phyloP scores from a whole-genome alignment of 176 grass and related monocot genomes.

The Ensete ventricosum region DNA sequence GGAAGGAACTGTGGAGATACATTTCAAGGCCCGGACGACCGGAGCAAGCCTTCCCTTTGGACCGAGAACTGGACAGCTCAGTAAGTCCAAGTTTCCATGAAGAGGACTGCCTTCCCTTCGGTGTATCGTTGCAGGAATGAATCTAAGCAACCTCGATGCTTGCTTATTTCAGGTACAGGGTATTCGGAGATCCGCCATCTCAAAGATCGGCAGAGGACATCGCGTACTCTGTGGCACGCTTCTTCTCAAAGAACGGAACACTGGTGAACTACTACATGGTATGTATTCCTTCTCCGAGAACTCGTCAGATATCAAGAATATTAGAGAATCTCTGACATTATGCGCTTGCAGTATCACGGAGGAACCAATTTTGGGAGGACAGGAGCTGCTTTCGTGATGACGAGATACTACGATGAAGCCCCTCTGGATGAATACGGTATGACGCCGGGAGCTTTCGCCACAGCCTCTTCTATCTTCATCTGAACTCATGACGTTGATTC shows the following conservation, averaged over 20 bases:
- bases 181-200: constrained; percentile 92
- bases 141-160: neutral
- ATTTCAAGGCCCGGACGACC: constrained; percentile 31
- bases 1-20: constrained; percentile 96
- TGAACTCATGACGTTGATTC: constrained; percentile 1
- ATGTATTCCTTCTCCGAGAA: neutral
- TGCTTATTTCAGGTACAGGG: constrained; percentile 61
- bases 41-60: constrained; percentile 65
- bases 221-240: constrained; percentile 64
- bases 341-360: constrained; percentile 58
- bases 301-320: neutral
- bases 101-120: neutral
- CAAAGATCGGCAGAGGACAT: constrained; percentile 84
- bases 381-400: constrained; percentile 60
- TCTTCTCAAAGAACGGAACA: constrained; percentile 76
- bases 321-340: neutral
- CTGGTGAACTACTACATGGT: constrained; percentile 99
- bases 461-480: too few species aligned
- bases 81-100: constrained; percentile 30
- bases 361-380: constrained; percentile 87
- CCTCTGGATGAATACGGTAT: constrained; percentile 89
- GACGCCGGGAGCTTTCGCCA: neutral
- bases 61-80: constrained; percentile 99
- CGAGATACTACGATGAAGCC: constrained; percentile 93
- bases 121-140: too few species aligned